Evolutionary conservation across 805 yeast species (phyloP).

Genomic region (Kodamaea sagamina): DNA sequence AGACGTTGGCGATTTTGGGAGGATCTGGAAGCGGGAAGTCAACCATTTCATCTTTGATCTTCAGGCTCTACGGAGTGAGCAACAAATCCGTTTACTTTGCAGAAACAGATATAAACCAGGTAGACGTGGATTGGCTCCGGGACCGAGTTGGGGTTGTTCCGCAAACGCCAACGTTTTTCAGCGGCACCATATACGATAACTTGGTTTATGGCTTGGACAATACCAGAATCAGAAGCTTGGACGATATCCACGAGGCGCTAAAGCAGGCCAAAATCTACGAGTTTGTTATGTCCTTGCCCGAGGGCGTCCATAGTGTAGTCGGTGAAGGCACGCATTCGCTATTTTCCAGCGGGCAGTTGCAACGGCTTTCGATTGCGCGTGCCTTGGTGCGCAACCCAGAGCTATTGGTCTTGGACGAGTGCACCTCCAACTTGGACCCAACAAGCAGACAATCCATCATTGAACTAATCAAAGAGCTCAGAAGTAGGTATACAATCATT

Average conservation of each 20-base stretch:
- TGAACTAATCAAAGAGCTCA: conserved; percentile 39
- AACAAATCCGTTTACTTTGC: conserved; percentile 46
- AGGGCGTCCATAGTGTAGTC: conserved; percentile 60
- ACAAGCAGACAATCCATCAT: conserved; percentile 55
- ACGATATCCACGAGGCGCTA: conserved; percentile 41
- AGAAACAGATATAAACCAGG: conserved; percentile 46
- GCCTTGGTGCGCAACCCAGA: conserved; percentile 70
- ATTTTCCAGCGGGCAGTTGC: conserved; percentile 90
- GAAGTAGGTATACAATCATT: conserved; percentile 44
- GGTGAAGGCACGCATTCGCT: conserved; percentile 47
- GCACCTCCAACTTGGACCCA: conserved; percentile 84
- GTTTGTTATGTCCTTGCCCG: conserved; percentile 55
- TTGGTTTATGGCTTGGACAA: conserved; percentile 55
- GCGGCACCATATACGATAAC: conserved; percentile 73
- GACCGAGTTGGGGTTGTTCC: conserved; percentile 65
- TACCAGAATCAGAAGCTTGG: conserved; percentile 19
- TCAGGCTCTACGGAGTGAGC: conserved; percentile 50
- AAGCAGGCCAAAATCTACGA: conserved; percentile 52
- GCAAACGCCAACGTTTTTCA: conserved; percentile 71
- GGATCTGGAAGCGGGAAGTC: conserved; percentile 93
- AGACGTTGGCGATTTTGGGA: conserved; percentile 72
- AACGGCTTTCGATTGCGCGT: conserved; percentile 80
- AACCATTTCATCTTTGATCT: conserved; percentile 60
- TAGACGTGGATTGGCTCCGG: conserved; percentile 54
- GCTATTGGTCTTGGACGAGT: conserved; percentile 78